Percentiles rank a stretch among this genome's conserved stretches.
phyloP scores from a whole-genome alignment of 2,329 filamentous ascomycete species.

The Fusarium sp. region DNA sequence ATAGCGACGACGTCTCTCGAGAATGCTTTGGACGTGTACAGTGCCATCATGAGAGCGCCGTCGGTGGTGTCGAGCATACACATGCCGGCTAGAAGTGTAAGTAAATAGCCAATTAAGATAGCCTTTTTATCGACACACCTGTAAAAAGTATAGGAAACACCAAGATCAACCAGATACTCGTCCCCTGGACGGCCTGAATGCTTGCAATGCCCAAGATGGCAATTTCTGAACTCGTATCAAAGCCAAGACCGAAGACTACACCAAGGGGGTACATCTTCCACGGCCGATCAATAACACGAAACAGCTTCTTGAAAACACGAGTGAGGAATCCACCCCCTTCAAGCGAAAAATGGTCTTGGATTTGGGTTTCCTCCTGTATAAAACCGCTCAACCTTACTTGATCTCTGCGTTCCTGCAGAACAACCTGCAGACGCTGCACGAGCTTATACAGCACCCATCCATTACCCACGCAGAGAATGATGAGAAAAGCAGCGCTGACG shows the following conservation, averaged over 20 bases:
- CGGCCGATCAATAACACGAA: constrained; percentile 76
- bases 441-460: constrained; percentile 85
- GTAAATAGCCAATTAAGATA: background rate
- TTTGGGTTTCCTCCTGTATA: constrained; percentile 35
- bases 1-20: constrained; percentile 87
- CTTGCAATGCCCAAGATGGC: constrained; percentile 90
- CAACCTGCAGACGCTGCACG: constrained; percentile 71
- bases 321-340: constrained; percentile 83
- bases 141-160: constrained; percentile 93
- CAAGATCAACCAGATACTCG: constrained; percentile 91
- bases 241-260: constrained; percentile 89
- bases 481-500: constrained; percentile 84
- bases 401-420: constrained; percentile 58
- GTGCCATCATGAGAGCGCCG: constrained; percentile 92
- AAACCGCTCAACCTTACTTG: constrained; percentile 45
- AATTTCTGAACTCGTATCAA: constrained; percentile 95
- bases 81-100: constrained; percentile 76
- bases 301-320: constrained; percentile 76
- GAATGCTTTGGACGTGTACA: constrained; percentile 85
- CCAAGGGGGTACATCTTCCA: constrained; percentile 98
- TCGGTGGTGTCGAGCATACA: constrained; percentile 93
- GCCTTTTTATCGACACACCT: constrained; percentile 58
- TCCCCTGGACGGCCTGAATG: constrained; percentile 86
- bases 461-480: constrained; percentile 86
- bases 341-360: constrained; percentile 68